Percentiles rank a stretch among this genome's conserved stretches.
phyloP scores from a whole-genome alignment of 768 basidiomycete species.

The Exsudoporus frostii region DNA sequence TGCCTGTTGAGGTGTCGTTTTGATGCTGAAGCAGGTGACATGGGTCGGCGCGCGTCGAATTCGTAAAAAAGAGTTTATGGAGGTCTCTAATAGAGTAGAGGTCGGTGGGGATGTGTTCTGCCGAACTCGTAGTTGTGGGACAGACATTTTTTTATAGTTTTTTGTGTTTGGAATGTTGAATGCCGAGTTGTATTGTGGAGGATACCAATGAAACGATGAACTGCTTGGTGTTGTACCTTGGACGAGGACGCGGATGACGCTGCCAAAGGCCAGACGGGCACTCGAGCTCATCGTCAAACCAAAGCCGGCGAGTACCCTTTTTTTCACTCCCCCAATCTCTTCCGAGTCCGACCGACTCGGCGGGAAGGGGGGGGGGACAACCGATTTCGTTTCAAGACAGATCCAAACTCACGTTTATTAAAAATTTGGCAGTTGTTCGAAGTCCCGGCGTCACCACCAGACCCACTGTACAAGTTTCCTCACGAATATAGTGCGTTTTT shows the following conservation, averaged over 20 bases:
- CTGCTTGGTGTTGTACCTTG: no score
- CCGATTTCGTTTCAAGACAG: neutral
- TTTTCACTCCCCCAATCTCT: no score
- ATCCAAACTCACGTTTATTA: neutral
- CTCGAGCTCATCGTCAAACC: constrained; percentile 29
- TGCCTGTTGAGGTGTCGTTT: constrained; percentile 58
- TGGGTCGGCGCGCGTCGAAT: constrained; percentile 39
- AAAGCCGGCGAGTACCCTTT: constrained; percentile 24
- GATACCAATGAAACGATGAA: no score
- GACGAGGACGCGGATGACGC: no score
- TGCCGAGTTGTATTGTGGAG: no score
- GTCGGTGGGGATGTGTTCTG: constrained; percentile 29
- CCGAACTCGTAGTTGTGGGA: constrained; percentile 66
- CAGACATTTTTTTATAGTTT: constrained; percentile 40
- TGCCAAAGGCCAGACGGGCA: constrained; percentile 12
- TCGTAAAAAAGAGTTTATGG: no score
- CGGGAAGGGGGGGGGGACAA: neutral
- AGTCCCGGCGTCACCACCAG: constrained; percentile 23
- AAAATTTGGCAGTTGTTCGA: constrained; percentile 21
- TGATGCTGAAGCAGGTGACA: constrained; percentile 46
- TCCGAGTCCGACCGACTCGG: neutral
- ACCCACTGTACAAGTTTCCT: constrained; percentile 26
- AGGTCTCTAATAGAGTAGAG: constrained; percentile 68
- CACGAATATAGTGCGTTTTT: constrained; percentile 19
- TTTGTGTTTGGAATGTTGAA: constrained; percentile 10